Base-by-base conservation (phyloP, 1,284 basidiomycete species). In the Ceratobasidium sp. region DNA sequence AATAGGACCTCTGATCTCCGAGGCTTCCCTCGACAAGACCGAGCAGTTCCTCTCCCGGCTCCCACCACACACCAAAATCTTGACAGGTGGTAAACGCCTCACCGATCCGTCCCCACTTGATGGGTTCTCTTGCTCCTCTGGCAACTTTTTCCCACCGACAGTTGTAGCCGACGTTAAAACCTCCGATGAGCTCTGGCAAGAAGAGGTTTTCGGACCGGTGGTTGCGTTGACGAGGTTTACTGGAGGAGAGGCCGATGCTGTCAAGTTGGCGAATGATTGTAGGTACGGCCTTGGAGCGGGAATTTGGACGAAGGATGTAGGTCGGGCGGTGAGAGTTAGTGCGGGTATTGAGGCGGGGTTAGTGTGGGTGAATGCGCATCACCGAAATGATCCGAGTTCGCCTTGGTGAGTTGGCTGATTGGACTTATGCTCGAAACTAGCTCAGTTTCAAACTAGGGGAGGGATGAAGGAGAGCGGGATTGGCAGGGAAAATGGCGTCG, bases 331-430 rank as follows among this genome's bases (percentile, higher is more conserved):
- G 83, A 90, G 92, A 3, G 88, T 94, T 1, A 88, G 93, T 4
- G 88, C 88, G 69, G 86, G 87, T 58, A 91, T 95, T 40, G 88
- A 95, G 82, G 87, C 92, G 26, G 94, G 95, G 3, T 83, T 96
- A 42, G 92, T 93, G 60, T 96, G 94, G 95, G 89, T 96, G 58
- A 96, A 96, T 83, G 93, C 92, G 0, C 94, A 95, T 82, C 94
- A 96, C 82, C 89, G 94, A 66, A 96, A 96, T 82, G 94, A 95
- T 83, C 95, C 95, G 10, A 93, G 92, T 80, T 95, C 93, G 55
- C 94, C 95, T 63, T 96, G 95, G 93, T 94, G 83, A 67, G 89
- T 85, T 18, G 28, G 40, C 61, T 33, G 67, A 23, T 26, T 23
- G 70, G 20, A n/a, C 1, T 20, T 78, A 51, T 15, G 42, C 20